Conservation (phyloP, 2,329 filamentous ascomycete genomes). For the Aspergillus pseudonomiae region DNA sequence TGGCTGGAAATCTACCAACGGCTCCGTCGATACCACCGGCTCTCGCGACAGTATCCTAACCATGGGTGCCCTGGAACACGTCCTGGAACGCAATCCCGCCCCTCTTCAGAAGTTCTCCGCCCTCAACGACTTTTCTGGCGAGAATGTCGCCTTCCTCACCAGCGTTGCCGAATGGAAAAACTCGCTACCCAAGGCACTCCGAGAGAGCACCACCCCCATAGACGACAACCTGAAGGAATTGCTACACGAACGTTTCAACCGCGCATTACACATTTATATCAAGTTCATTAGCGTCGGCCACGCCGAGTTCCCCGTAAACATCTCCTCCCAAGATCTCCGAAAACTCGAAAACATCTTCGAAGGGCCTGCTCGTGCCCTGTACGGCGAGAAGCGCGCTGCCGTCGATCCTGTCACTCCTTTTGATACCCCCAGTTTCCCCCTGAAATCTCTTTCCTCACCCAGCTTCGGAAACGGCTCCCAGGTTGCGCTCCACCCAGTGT, state of each 20-base stretch:
- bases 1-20: slow-evolving; percentile 33
- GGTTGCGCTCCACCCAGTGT: slow-evolving; percentile 24
- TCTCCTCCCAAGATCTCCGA: slow-evolving; percentile 60
- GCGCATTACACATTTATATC: slow-evolving; percentile 64
- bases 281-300: slow-evolving; percentile 63
- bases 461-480: slow-evolving; percentile 22
- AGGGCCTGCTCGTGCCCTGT: slow-evolving; percentile 47
- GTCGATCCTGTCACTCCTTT: slow-evolving; percentile 45
- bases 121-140: slow-evolving; percentile 68
- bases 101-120: slow-evolving; percentile 68
- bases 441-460: slow-evolving; percentile 25
- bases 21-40: slow-evolving; percentile 40
- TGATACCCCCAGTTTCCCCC: slow-evolving; percentile 25
- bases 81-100: slow-evolving; percentile 59
- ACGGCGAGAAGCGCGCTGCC: slow-evolving; percentile 45
- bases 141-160: slow-evolving; percentile 70
- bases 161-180: slow-evolving; percentile 61
- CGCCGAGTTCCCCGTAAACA: slow-evolving; percentile 69
- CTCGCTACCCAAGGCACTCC: slow-evolving; percentile 26
- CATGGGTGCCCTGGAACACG: slow-evolving; percentile 65
- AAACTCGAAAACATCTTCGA: slow-evolving; percentile 62
- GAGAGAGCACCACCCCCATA: slow-evolving; percentile 20
- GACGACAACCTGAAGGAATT: slow-evolving; percentile 29
- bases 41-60: slow-evolving; percentile 56
- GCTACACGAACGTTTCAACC: slow-evolving; percentile 58